A percentile compares a stretch with the other conserved stretches of the same genome.
Conservation (phyloP, 441 rosid species). For the Gossypium gossypioides region DNA sequence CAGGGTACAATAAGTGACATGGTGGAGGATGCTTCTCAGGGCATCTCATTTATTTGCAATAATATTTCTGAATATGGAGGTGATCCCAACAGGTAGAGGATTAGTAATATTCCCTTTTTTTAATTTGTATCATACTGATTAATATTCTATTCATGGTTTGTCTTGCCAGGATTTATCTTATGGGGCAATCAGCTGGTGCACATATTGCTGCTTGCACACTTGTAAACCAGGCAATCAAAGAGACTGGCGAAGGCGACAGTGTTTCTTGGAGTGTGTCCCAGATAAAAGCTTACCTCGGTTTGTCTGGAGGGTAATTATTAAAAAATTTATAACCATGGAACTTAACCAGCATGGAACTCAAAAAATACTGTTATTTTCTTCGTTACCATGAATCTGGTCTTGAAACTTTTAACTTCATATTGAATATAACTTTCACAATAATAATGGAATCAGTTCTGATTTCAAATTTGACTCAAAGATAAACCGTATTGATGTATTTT, state of each 20-base stretch:
- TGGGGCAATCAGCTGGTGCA: constrained; percentile 99
- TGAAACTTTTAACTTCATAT: background rate
- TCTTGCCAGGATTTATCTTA: constrained; percentile 58
- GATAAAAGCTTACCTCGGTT: constrained; percentile 73
- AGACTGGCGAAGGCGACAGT: constrained; percentile 61
- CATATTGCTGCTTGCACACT: constrained; percentile 86
- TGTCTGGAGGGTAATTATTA: constrained; percentile 75
- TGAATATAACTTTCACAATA: background rate
- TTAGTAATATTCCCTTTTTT: background rate
- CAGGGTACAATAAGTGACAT: constrained; percentile 88
- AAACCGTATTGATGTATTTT: background rate
- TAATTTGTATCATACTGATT: background rate
- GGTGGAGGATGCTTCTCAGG: constrained; percentile 83
- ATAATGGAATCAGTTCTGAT: background rate
- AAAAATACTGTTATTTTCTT: background rate
- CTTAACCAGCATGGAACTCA: background rate
- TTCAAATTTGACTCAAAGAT: background rate
- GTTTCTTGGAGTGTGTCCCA: constrained; percentile 75
- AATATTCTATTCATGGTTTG: constrained; percentile 10
- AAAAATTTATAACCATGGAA: background rate
- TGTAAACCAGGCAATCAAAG: constrained; percentile 82
- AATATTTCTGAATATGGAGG: constrained; percentile 84
- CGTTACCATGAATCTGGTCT: background rate
- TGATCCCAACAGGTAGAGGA: constrained; percentile 65
- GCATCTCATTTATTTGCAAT: constrained; percentile 76